Percentiles rank a stretch among this genome's conserved stretches.
phyloP scores from a whole-genome alignment of 2,329 filamentous ascomycete species.

The Cladophialophora bantiana region DNA sequence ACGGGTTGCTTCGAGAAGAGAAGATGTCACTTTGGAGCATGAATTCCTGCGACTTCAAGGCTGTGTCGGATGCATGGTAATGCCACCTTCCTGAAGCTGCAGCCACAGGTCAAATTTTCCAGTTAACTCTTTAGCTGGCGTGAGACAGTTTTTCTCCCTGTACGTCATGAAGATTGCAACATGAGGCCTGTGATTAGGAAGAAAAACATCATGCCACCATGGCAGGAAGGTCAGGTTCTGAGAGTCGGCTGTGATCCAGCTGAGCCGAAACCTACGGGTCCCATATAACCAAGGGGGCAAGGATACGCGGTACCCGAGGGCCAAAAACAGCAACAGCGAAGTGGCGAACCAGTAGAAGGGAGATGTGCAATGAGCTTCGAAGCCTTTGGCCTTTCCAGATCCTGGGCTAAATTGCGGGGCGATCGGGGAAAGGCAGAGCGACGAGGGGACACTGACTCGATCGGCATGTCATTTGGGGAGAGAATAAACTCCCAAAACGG shows the following conservation, averaged over 20 bases:
- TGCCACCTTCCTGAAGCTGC: slow-evolving; percentile 1
- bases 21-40: slow-evolving; percentile 9
- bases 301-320: slow-evolving; percentile 18
- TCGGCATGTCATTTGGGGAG: slow-evolving; percentile 3
- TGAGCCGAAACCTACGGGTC: slow-evolving; percentile 17
- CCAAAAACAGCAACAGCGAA: slow-evolving; percentile 20
- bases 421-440: neutral
- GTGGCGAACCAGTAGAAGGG: slow-evolving; percentile 20
- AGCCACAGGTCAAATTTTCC: slow-evolving; percentile 5
- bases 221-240: neutral
- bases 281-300: slow-evolving; percentile 5
- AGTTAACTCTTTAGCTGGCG: slow-evolving; percentile 7
- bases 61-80: slow-evolving; percentile 4
- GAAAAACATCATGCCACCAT: slow-evolving; percentile 11
- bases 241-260: slow-evolving; percentile 16
- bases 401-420: slow-evolving; percentile 12
- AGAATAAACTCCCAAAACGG: neutral
- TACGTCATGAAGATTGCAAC: slow-evolving; percentile 4
- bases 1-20: neutral
- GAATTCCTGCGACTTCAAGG: neutral
- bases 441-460: slow-evolving; percentile 6
- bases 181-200: neutral
- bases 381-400: neutral
- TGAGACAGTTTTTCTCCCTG: slow-evolving; percentile 13
- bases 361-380: neutral